Percentiles rank a stretch among this genome's conserved stretches.
These are phyloP conservation scores for Paecilomyces dactylethromorphus DNA, from an alignment of 2,329 filamentous ascomycete genomes.

Conservation along the genomic window DNA sequence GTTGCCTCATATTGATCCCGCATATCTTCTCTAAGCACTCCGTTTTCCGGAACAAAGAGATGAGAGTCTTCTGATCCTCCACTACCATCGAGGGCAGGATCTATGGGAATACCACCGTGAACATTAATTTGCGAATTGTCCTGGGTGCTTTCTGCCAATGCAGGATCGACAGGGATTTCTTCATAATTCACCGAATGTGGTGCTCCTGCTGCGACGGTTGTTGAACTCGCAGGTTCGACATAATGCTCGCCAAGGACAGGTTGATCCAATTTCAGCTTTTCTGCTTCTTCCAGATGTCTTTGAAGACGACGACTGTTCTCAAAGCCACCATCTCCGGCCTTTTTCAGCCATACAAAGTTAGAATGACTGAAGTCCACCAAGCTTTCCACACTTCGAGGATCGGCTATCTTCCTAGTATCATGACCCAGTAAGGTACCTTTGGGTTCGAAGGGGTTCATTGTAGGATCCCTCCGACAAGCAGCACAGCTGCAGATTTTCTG, in stretches of 20 bases:
- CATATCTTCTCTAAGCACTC: slow-evolving; percentile 18
- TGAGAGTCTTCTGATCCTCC: slow-evolving; percentile 4
- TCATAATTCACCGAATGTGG: slow-evolving; percentile 9
- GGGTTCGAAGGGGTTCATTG: slow-evolving; percentile 74
- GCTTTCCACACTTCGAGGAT: slow-evolving; percentile 82
- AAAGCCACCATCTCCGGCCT: slow-evolving; percentile 44
- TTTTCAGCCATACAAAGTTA: slow-evolving; percentile 76
- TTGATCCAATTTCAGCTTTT: slow-evolving; percentile 43
- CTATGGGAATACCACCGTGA: slow-evolving; percentile 4
- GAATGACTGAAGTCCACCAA: slow-evolving; percentile 87
- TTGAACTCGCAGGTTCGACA: slow-evolving; percentile 27
- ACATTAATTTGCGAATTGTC: neutral
- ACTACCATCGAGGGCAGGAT: neutral
- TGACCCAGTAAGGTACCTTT: slow-evolving; percentile 84
- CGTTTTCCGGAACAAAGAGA: slow-evolving; percentile 19
- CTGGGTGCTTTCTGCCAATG: slow-evolving; percentile 18
- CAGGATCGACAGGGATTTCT: slow-evolving; percentile 39
- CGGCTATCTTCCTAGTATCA: slow-evolving; percentile 83
- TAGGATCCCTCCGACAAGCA: slow-evolving; percentile 61
- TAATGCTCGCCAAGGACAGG: slow-evolving; percentile 39
- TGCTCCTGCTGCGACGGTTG: slow-evolving; percentile 3
- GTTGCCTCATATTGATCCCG: slow-evolving; percentile 24
- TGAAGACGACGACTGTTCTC: slow-evolving; percentile 41
- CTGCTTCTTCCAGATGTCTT: slow-evolving; percentile 48
- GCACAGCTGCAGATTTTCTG: slow-evolving; percentile 81